A percentile compares a stretch with the other conserved stretches of the same genome.
These are phyloP conservation scores for Lachnellula subtilissima DNA, from an alignment of 2,329 filamentous ascomycete genomes.

Conservation along the genomic window DNA sequence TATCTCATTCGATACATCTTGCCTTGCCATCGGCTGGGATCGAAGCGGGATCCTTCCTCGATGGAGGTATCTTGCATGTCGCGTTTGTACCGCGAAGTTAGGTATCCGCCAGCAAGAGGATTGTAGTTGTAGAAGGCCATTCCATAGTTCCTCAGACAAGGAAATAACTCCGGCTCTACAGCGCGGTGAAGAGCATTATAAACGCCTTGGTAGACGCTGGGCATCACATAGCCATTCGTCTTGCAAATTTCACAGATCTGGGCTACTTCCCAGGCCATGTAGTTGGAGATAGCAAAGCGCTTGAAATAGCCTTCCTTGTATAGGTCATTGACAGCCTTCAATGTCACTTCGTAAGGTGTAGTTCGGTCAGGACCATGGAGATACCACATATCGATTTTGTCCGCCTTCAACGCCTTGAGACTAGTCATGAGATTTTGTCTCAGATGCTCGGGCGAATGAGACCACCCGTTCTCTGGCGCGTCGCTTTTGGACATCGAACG, in stretches of 20 bases:
- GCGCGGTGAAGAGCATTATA: constrained; percentile 35
- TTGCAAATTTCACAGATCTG: constrained; percentile 31
- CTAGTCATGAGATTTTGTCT: constrained; percentile 45
- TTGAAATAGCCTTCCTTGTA: constrained; percentile 31
- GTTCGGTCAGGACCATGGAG: constrained; percentile 19
- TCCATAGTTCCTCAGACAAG: constrained; percentile 53
- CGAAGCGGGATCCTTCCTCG: constrained; percentile 20
- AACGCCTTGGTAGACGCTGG: constrained; percentile 32
- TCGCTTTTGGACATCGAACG: constrained; percentile 32
- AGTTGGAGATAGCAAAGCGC: constrained; percentile 58
- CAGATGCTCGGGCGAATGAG: constrained; percentile 47
- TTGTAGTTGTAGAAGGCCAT: constrained; percentile 60
- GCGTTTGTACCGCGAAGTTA: constrained; percentile 45
- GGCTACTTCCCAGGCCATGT: constrained; percentile 37
- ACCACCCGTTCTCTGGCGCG: constrained; percentile 10
- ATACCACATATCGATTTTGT: constrained; percentile 31
- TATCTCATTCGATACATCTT: constrained; percentile 50
- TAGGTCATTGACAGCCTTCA: constrained; percentile 27
- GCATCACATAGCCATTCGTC: constrained; percentile 31
- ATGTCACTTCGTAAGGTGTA: constrained; percentile 21
- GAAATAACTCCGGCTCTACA: constrained; percentile 59
- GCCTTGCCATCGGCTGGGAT: constrained; percentile 44
- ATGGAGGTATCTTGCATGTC: constrained; percentile 39
- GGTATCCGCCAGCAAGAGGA: constrained; percentile 47
- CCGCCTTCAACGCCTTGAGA: constrained; percentile 47